A percentile compares a stretch with the other conserved stretches of the same genome.
Evolutionary conservation across 2,329 filamentous ascomycete genomes (phyloP).

Genomic region (Aspergillus persii): DNA sequence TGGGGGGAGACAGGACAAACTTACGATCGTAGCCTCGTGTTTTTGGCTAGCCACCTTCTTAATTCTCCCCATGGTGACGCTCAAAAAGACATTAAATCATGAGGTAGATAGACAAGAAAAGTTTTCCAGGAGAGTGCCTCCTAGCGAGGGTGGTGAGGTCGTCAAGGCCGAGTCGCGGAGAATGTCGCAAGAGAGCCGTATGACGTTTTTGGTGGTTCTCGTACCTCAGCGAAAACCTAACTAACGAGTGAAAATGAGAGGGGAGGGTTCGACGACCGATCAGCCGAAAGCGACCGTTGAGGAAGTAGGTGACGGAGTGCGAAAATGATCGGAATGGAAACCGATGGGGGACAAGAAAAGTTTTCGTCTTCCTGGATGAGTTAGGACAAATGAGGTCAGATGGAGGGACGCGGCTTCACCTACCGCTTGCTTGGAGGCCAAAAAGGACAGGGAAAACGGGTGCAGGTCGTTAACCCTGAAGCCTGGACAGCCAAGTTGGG

Average conservation of each 20-base stretch:
- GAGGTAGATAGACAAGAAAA: conserved; percentile 26
- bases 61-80: conserved; percentile 51
- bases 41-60: conserved; percentile 53
- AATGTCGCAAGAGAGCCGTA: conserved; percentile 33
- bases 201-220: conserved; percentile 38
- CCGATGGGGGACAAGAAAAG: not conserved
- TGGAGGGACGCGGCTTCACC: conserved; percentile 16
- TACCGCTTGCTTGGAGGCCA: conserved; percentile 24
- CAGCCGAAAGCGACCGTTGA: not conserved
- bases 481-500: conserved; percentile 18
- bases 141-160: conserved; percentile 27
- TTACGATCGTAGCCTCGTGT: conserved; percentile 52
- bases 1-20: conserved; percentile 20
- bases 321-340: not conserved
- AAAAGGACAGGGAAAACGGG: conserved; percentile 35
- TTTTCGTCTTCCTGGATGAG: conserved; percentile 6
- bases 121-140: conserved; percentile 25
- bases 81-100: conserved; percentile 39
- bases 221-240: conserved; percentile 28
- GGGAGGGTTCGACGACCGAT: not conserved
- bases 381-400: conserved; percentile 3
- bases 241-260: conserved; percentile 16
- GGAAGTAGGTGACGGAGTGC: not conserved
- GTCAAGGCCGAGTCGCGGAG: conserved; percentile 30
- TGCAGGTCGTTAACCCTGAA: conserved; percentile 42